Evolutionary conservation across 257 asterid species (phyloP).

Genomic region (Solanum medicagineum): DNA sequence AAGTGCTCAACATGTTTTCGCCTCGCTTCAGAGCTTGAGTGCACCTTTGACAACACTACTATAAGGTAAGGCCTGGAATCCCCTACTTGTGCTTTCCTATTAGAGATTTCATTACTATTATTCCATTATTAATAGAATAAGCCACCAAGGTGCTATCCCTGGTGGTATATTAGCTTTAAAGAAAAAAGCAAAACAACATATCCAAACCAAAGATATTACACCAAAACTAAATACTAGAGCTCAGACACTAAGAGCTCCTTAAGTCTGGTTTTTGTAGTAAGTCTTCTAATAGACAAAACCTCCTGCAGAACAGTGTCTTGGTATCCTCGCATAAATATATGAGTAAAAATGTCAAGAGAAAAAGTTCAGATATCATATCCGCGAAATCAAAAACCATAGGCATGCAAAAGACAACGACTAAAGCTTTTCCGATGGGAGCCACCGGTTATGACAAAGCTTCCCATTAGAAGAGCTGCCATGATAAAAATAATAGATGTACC

Average conservation of each 20-base stretch:
- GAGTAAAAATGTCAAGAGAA: background rate
- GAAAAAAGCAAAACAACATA: background rate
- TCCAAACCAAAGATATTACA: background rate
- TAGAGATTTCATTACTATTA: background rate
- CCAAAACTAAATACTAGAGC: background rate
- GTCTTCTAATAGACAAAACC: background rate
- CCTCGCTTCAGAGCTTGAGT: background rate
- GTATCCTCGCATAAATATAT: background rate
- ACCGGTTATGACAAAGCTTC: background rate
- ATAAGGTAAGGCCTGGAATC: background rate
- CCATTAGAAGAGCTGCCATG: background rate
- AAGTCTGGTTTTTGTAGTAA: background rate
- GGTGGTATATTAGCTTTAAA: background rate
- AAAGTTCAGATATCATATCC: background rate
- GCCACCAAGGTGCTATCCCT: background rate
- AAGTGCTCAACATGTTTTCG: background rate
- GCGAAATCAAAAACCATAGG: background rate
- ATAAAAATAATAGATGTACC: background rate
- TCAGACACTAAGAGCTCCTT: background rate
- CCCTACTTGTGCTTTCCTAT: background rate
- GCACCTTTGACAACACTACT: background rate
- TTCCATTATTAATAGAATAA: background rate
- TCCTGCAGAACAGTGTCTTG: background rate
- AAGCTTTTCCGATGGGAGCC: slow-evolving; percentile 19
- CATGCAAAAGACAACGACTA: background rate